Conservation (phyloP, 768 basidiomycete species). For the Rhodotorula paludigena region DNA sequence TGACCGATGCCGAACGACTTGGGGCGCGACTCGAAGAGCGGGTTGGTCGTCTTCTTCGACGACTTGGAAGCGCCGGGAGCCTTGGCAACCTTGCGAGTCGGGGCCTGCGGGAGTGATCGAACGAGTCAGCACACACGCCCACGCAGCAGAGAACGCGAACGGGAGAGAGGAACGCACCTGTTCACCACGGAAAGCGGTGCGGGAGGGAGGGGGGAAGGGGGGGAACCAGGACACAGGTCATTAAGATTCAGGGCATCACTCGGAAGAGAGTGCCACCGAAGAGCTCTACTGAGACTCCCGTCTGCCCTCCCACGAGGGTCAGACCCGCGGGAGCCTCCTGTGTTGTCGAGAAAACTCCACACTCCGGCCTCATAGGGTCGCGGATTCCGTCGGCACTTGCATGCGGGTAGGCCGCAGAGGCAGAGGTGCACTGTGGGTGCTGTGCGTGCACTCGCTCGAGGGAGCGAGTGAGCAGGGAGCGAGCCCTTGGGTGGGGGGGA, state of each 20-base stretch:
- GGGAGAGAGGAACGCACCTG: conserved; percentile 14
- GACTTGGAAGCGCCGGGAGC: conserved; percentile 70
- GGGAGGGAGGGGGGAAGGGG: neutral
- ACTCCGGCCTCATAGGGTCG: conserved; percentile 17
- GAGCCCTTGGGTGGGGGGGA: too few species aligned
- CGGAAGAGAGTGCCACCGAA: conserved; percentile 7
- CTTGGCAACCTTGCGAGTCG: conserved; percentile 33
- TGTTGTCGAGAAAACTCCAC: neutral
- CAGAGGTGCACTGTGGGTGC: too few species aligned
- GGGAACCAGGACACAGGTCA: conserved; percentile 21
- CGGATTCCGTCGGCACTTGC: conserved; percentile 10
- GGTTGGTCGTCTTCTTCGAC: conserved; percentile 75
- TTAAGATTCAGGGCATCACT: conserved; percentile 35
- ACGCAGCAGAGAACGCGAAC: neutral
- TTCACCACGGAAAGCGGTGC: neutral
- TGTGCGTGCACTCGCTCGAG: too few species aligned
- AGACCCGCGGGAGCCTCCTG: too few species aligned
- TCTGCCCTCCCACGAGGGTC: neutral
- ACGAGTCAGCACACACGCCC: neutral
- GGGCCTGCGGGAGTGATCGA: conserved; percentile 7
- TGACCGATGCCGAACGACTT: conserved; percentile 94
- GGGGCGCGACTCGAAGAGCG: conserved; percentile 82
- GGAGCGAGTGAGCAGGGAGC: too few species aligned
- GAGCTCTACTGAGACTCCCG: conserved; percentile 33
- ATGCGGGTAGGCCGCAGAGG: neutral